A percentile compares a stretch with the other conserved stretches of the same genome.
Conservation (phyloP, 2,329 filamentous ascomycete species). For the Botryosphaeria dothidea region DNA sequence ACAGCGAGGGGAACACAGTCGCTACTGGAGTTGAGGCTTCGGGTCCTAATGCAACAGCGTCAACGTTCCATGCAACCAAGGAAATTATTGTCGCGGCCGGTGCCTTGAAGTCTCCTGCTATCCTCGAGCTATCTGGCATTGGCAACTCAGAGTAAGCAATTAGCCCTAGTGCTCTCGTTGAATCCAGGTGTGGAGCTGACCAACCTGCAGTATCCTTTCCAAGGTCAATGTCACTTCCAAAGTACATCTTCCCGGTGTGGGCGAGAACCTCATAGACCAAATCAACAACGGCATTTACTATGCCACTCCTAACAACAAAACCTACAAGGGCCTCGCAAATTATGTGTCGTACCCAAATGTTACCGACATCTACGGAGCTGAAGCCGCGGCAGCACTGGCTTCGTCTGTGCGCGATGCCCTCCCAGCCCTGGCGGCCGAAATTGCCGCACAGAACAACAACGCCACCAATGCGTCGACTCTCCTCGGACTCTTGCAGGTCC, state of each 20-base stretch:
- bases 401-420: slow-evolving; percentile 23
- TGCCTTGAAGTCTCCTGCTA: slow-evolving; percentile 20
- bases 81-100: slow-evolving; percentile 27
- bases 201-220: slow-evolving; percentile 4
- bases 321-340: slow-evolving; percentile 27
- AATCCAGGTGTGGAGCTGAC: not conserved
- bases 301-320: slow-evolving; percentile 20
- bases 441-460: slow-evolving; percentile 19
- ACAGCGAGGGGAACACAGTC: slow-evolving; percentile 26
- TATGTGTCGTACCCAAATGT: slow-evolving; percentile 29
- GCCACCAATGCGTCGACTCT: slow-evolving; percentile 10
- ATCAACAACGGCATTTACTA: slow-evolving; percentile 21
- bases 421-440: slow-evolving; percentile 21
- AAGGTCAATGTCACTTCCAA: slow-evolving; percentile 21
- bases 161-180: too few relatives aligned
- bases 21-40: slow-evolving; percentile 7
- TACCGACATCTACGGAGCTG: slow-evolving; percentile 27
- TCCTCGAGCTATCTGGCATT: slow-evolving; percentile 24
- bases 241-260: slow-evolving; percentile 24
- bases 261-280: slow-evolving; percentile 29
- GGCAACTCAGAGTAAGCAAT: slow-evolving; percentile 21
- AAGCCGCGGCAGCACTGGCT: slow-evolving; percentile 23
- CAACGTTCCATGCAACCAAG: slow-evolving; percentile 16
- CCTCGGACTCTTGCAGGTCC: slow-evolving; percentile 29
- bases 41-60: not conserved